phyloP scores from a whole-genome alignment of 1,284 basidiomycete genomes.

The Moesziomyces antarcticus region DNA sequence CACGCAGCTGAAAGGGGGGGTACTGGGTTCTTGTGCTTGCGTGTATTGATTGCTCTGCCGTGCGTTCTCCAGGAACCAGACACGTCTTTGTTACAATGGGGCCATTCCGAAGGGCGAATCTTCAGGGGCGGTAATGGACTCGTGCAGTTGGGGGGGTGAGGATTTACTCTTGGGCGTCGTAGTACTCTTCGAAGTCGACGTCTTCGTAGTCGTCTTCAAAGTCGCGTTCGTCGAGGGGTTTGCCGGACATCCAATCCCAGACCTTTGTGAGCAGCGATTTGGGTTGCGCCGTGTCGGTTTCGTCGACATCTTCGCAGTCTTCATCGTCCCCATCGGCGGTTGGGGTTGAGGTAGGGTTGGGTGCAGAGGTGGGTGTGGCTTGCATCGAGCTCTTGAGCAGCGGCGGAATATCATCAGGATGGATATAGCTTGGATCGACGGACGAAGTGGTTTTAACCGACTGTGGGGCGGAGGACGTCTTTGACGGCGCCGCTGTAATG shows the following conservation, averaged over 20 bases:
- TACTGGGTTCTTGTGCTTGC: no score
- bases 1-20: no score
- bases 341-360: background rate
- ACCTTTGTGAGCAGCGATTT: constrained; percentile 20
- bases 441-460: constrained; percentile 1
- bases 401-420: constrained; percentile 23
- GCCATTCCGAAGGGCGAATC: constrained; percentile 4
- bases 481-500: constrained; percentile 4
- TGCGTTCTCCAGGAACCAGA: constrained; percentile 12
- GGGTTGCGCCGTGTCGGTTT: background rate
- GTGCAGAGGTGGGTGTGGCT: background rate
- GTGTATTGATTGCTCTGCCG: no score
- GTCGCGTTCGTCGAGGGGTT: constrained; percentile 17
- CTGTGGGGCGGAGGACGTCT: constrained; percentile 1
- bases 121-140: background rate
- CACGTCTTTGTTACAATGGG: background rate
- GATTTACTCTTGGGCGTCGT: constrained; percentile 18
- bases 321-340: constrained; percentile 3
- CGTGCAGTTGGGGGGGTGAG: no score
- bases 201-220: constrained; percentile 14
- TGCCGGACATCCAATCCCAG: constrained; percentile 38
- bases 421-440: constrained; percentile 21
- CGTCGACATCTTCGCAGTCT: constrained; percentile 29
- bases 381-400: constrained; percentile 19
- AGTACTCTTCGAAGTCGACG: constrained; percentile 16